Conservation (phyloP, 345 rosid species). For the Populus davidiana region DNA sequence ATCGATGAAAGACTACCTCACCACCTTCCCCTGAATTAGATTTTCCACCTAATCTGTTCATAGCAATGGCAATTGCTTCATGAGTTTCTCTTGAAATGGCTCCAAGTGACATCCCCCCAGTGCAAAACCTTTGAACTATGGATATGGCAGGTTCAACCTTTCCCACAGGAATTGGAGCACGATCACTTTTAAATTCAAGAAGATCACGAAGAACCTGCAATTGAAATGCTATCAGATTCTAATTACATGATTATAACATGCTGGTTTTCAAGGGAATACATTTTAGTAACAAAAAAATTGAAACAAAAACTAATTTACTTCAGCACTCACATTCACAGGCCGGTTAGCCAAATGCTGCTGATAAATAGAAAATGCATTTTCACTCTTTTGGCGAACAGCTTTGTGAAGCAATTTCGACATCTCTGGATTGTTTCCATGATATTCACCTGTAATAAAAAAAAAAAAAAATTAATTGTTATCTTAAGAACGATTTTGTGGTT, state of each 20-base stretch:
- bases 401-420: slow-evolving; percentile 97
- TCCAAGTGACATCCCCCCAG: slow-evolving; percentile 99
- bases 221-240: slow-evolving; percentile 9
- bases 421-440: slow-evolving; percentile 98
- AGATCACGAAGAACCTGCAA: slow-evolving; percentile 95
- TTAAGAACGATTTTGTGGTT: background rate
- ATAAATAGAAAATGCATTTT: slow-evolving; percentile 81
- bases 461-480: background rate
- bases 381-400: slow-evolving; percentile 97
- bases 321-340: slow-evolving; percentile 76
- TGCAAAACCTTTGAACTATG: slow-evolving; percentile 89
- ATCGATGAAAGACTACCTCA: slow-evolving; percentile 51
- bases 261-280: background rate
- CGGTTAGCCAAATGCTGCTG: slow-evolving; percentile 97
- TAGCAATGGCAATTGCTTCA: slow-evolving; percentile 97
- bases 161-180: slow-evolving; percentile 84
- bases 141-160: slow-evolving; percentile 87
- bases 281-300: background rate
- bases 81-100: slow-evolving; percentile 99
- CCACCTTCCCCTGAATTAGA: slow-evolving; percentile 99
- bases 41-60: slow-evolving; percentile 94
- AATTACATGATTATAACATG: slow-evolving; percentile 7
- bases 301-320: slow-evolving; percentile 10
- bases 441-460: slow-evolving; percentile 56
- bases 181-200: slow-evolving; percentile 89